phyloP scores from a whole-genome alignment of 1,284 basidiomycete genomes.

The Tranzscheliella williamsii region DNA sequence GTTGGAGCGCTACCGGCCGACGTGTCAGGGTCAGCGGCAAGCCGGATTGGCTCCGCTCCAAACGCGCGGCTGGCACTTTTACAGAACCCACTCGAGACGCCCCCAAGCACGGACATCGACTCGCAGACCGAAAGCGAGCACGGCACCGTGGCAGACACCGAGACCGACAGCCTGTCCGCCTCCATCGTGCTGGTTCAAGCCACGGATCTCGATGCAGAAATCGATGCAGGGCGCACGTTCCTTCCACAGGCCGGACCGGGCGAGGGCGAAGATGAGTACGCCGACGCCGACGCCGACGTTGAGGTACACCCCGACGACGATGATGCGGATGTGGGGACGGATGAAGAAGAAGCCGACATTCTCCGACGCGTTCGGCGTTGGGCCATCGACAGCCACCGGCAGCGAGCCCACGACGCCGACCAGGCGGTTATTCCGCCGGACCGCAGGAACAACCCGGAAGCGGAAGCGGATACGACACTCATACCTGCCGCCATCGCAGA shows the following conservation, averaged over 20 bases:
- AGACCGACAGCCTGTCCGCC: constrained; percentile 2
- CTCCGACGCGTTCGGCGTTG: constrained; percentile 17
- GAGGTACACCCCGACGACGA: neutral
- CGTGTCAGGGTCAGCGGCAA: too few relatives aligned
- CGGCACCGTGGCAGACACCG: constrained; percentile 6
- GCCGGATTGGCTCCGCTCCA: neutral
- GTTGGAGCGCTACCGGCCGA: too few relatives aligned
- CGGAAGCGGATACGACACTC: neutral
- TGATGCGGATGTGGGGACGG: constrained; percentile 11
- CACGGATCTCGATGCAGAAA: neutral
- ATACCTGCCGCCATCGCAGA: neutral
- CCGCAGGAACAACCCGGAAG: neutral
- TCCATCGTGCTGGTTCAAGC: constrained; percentile 2
- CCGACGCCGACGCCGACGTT: neutral
- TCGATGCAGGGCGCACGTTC: neutral
- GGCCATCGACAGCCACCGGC: constrained; percentile 30
- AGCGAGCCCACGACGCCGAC: constrained; percentile 1
- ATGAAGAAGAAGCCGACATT: constrained; percentile 25
- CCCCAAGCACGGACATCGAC: constrained; percentile 41
- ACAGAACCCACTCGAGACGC: constrained; percentile 19
- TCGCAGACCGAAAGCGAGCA: constrained; percentile 27
- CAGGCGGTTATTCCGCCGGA: neutral
- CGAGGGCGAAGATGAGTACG: neutral
- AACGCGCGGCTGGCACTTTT: neutral
- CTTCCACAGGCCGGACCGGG: neutral